Base-by-base conservation (phyloP, 805 yeast genomes). In the Saccharomycopsis sp. region DNA sequence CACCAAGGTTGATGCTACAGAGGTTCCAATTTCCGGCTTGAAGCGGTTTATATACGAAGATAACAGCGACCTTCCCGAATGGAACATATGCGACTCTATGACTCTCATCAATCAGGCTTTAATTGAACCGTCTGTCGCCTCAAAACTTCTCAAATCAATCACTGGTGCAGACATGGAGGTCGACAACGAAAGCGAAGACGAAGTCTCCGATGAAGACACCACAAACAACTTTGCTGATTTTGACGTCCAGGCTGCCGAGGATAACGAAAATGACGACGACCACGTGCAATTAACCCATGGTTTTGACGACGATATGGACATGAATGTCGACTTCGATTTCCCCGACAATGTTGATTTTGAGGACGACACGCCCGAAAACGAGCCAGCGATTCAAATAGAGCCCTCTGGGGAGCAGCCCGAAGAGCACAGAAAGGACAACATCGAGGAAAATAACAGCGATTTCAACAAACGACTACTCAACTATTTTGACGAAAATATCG, bases 401-500 rank as follows among this genome's bases (percentile, higher is more conserved):
- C 5, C 12, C 37, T 29, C 48, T 44, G 48, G 16, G 8, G 12
- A 12, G 8, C 48, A 44, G 8, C 48, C 18, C 18, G 48, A 44
- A 44, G 64, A 61, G 1, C 67, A 64, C 24, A 62, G 63, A 9
- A 65, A 57, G 18, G 62, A 58, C n/a, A 40, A 56, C 3, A 60
- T 68, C 34, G 67, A 67, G 5, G 65, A 68, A 50, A 67, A 73
- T 16, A 71, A 18, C 16, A 16, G 7, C 48, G 48, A 44, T 18
- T 44, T 81, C 62, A 89, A 84, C 64, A 77, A 76, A 53, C 88
- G 84, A 64, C 71, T 89, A 47, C 81, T 89, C 79, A 86, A 91
- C 1, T 87, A 89, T 67, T 90, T 90, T 70, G 97, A 90, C 67
- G 83, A 82, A 55, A 78, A 82, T 20, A 75, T 89, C 4, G 48